Evolutionary conservation across 2,329 filamentous ascomycete species (phyloP).

Genomic region (Fusarium verrucosum): DNA sequence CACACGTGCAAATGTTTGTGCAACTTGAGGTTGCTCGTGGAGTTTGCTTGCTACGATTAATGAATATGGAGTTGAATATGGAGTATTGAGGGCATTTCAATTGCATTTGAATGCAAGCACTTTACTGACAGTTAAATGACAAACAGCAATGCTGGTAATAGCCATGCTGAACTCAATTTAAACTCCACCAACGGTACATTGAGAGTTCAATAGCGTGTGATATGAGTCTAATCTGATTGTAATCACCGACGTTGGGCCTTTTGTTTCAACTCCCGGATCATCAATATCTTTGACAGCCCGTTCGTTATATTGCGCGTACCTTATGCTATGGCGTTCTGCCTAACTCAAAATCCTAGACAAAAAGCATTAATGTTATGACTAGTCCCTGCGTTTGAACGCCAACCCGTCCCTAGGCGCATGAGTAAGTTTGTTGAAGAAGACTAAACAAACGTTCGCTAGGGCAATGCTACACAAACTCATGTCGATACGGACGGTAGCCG

Average conservation of each 20-base stretch:
- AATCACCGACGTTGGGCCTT: background rate
- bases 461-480: constrained; percentile 20
- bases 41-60: background rate
- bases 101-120: background rate
- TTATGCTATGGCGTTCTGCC: background rate
- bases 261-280: constrained; percentile 25
- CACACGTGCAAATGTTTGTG: constrained; percentile 19
- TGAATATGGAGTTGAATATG: background rate
- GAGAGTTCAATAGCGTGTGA: constrained; percentile 6
- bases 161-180: background rate
- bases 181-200: background rate
- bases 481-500: constrained; percentile 30
- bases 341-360: background rate
- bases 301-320: constrained; percentile 20
- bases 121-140: background rate
- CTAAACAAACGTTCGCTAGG: constrained; percentile 16
- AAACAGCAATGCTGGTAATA: background rate
- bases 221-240: constrained; percentile 6
- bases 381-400: constrained; percentile 16
- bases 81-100: background rate
- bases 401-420: constrained; percentile 15
- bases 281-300: constrained; percentile 5
- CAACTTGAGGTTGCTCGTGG: constrained; percentile 4
- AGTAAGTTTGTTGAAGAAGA: constrained; percentile 19
- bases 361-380: constrained; percentile 3